These are phyloP conservation scores for Aspergillus hancockii DNA, from an alignment of 495 filamentous ascomycete genomes.

Conservation along the genomic window DNA sequence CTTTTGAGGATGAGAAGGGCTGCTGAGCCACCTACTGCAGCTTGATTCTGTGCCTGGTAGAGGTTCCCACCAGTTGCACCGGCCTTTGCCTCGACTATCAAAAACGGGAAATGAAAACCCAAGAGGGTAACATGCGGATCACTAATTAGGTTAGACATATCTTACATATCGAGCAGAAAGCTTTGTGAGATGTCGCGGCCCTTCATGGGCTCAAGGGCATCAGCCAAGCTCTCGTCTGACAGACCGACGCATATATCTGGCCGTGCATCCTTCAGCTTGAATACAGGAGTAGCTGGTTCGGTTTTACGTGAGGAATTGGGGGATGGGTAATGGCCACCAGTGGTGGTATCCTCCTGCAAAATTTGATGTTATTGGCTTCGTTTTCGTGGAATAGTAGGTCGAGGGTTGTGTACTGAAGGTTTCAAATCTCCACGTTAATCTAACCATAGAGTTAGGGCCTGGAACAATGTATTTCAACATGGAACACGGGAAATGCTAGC, in stretches of 20 bases:
- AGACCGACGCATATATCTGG: conserved; percentile 17
- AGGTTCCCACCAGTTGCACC: conserved; percentile 19
- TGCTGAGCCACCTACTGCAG: conserved; percentile 17
- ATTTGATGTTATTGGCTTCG: conserved; percentile 8
- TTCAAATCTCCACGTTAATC: conserved; percentile 13
- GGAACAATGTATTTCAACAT: not conserved
- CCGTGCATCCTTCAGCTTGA: conserved; percentile 11
- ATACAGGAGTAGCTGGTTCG: conserved; percentile 10
- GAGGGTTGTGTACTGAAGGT: conserved; percentile 14
- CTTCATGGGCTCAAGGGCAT: conserved; percentile 4
- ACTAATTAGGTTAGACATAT: conserved; percentile 12
- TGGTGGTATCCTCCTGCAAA: not conserved
- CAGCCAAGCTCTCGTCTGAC: conserved; percentile 9
- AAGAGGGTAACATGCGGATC: conserved; percentile 13
- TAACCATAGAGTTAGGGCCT: not conserved
- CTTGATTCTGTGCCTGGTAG: conserved; percentile 21
- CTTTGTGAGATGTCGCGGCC: conserved; percentile 4
- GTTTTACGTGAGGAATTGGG: not conserved
- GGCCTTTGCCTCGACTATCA: conserved; percentile 18
- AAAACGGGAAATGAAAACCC: conserved; percentile 14
- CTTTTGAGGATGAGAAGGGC: conserved; percentile 15
- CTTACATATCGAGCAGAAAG: conserved; percentile 13
- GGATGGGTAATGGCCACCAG: conserved; percentile 1
- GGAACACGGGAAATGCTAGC: not conserved
- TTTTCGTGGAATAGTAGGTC: conserved; percentile 9